A percentile compares a stretch with the other conserved stretches of the same genome.
Conservation (phyloP, 495 filamentous ascomycete species). For the Oidiodendron maius region DNA sequence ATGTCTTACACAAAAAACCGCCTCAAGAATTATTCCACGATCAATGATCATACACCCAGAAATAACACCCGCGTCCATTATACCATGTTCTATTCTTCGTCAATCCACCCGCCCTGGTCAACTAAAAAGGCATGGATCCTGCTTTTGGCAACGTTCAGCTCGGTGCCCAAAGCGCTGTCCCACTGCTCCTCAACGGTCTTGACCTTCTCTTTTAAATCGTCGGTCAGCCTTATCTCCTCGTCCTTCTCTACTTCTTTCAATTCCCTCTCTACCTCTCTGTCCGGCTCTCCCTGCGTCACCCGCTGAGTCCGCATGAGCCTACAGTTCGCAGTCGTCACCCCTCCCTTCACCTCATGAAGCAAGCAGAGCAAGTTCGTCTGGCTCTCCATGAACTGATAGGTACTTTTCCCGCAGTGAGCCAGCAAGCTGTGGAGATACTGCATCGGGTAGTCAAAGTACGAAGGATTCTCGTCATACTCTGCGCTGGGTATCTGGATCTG, state of each 20-base stretch:
- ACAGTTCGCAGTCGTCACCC: conserved; percentile 57
- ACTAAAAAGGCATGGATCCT: conserved; percentile 60
- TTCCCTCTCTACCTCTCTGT: conserved; percentile 41
- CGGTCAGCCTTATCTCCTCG: conserved; percentile 65
- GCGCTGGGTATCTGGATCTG: conserved; percentile 62
- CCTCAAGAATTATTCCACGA: neutral
- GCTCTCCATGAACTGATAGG: conserved; percentile 93
- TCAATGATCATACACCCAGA: conserved; percentile 8
- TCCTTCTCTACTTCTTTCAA: conserved; percentile 55
- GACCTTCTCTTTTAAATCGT: conserved; percentile 90
- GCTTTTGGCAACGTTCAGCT: conserved; percentile 42
- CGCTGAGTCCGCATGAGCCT: conserved; percentile 52
- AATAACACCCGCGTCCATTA: neutral
- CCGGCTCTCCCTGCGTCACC: conserved; percentile 48
- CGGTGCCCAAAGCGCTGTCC: conserved; percentile 44
- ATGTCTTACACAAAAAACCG: neutral
- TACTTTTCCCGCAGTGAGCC: conserved; percentile 78
- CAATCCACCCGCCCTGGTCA: conserved; percentile 69
- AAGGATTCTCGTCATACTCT: conserved; percentile 82
- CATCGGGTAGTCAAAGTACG: conserved; percentile 69
- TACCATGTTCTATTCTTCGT: conserved; percentile 32
- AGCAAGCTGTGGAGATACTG: conserved; percentile 85
- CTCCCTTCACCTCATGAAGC: conserved; percentile 85
- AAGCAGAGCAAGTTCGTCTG: conserved; percentile 92
- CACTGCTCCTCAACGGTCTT: conserved; percentile 86